Evolutionary conservation across 78 protist genomes (phyloP), one percentile per base, ranked within the genome.

Genomic region (Cyanophora paradoxa): DNA sequence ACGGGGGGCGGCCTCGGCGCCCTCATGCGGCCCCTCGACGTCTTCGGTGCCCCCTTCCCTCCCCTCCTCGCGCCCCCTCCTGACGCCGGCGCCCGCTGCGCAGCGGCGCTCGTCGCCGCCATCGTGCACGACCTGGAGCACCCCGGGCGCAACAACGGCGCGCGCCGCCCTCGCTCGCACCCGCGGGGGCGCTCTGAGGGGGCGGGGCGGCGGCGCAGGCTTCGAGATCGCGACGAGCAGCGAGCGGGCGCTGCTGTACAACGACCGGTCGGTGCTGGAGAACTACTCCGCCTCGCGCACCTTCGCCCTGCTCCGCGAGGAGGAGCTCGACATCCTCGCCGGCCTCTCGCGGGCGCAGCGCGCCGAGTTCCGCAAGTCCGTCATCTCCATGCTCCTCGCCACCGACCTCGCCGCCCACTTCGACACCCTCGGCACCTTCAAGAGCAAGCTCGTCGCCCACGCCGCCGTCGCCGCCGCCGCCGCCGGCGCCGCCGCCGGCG

Each of bases 121-220:
- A 11, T 36, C 36, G 34, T 74, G 26, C 79, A 74, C 54, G 79
- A 74, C 58, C 0, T n/a, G 11, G 36, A 20, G 0, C 79, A 74
- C 28, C 69, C 69, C 8, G 79, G 79, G n/a, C 36, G 28, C 22
- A 57, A 6, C 24, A 74, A 59, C 50, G 33, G n/a, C n/a, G n/a
- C n/a, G n/a, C n/a, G n/a, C n/a, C n/a, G n/a, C n/a, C n/a, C n/a
- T n/a, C n/a, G n/a, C n/a, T n/a, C n/a, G n/a, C n/a, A n/a, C n/a
- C n/a, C n/a, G n/a, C n/a, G n/a, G n/a, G n/a, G n/a, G n/a, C n/a
- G n/a, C n/a, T n/a, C n/a, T n/a, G n/a, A n/a, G n/a, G n/a, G n/a
- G n/a, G n/a, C n/a, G n/a, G n/a, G n/a, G n/a, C n/a, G n/a, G n/a
- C n/a, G n/a, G n/a, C n/a, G n/a, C n/a, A n/a, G n/a, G 28, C 6